phyloP scores from a whole-genome alignment of 2,329 filamentous ascomycete genomes.

The Thyridium curvatum region DNA sequence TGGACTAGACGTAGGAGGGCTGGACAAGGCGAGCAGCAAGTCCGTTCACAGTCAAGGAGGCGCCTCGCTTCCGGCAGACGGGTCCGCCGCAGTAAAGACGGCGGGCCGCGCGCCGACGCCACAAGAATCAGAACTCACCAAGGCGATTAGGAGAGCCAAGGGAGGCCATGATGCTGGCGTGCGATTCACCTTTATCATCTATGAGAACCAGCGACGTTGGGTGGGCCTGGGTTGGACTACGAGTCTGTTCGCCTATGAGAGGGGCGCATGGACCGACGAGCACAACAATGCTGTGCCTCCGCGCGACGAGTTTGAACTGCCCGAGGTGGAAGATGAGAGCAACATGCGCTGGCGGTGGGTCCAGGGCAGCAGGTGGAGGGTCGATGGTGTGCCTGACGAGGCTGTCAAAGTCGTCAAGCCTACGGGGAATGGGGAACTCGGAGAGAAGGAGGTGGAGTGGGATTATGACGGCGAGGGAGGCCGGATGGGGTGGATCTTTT shows the following conservation, averaged over 20 bases:
- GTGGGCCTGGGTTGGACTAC: constrained; percentile 92
- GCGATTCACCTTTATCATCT: constrained; percentile 92
- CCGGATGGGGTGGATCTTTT: constrained; percentile 87
- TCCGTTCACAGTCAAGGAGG: constrained; percentile 16
- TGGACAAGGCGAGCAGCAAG: constrained; percentile 21
- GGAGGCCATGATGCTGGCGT: constrained; percentile 66
- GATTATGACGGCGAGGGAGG: constrained; percentile 55
- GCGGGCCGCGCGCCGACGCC: constrained; percentile 22
- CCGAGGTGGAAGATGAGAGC: constrained; percentile 54
- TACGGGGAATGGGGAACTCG: constrained; percentile 12
- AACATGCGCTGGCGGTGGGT: constrained; percentile 69
- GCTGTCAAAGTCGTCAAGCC: constrained; percentile 23
- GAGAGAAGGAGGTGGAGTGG: constrained; percentile 30
- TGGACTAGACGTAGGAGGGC: constrained; percentile 65
- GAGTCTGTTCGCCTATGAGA: constrained; percentile 84
- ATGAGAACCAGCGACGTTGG: constrained; percentile 95
- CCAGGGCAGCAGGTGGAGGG: constrained; percentile 74
- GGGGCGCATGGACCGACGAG: constrained; percentile 91
- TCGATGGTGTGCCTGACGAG: constrained; percentile 65
- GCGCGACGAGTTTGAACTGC: constrained; percentile 62
- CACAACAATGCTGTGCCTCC: constrained; percentile 75
- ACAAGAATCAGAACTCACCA: constrained; percentile 40
- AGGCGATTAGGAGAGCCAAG: constrained; percentile 28
- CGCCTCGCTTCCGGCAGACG: constrained; percentile 18
- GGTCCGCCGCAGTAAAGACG: constrained; percentile 14